These are phyloP conservation scores for Boletus sp. DNA, from an alignment of 1,284 basidiomycete species.

Conservation along the genomic window DNA sequence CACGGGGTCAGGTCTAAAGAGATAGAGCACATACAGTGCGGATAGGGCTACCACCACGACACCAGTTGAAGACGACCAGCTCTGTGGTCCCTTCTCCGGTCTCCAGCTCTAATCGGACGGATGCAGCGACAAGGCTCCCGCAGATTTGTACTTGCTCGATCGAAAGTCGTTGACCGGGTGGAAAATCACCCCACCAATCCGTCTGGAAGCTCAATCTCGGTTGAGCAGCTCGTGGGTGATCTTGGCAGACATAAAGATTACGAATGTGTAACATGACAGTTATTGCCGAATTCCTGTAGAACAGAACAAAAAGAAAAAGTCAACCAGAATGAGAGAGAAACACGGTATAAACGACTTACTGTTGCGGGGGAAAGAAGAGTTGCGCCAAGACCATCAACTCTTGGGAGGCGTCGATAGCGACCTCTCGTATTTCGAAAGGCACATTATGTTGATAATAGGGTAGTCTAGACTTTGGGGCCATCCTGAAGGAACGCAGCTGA, in stretches of 20 bases:
- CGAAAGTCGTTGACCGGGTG: slow-evolving; percentile 33
- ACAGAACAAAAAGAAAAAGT: background rate
- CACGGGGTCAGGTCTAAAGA: background rate
- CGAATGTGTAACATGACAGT: slow-evolving; percentile 29
- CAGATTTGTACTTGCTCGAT: slow-evolving; percentile 31
- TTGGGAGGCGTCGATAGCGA: slow-evolving; percentile 49
- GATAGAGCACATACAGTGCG: slow-evolving; percentile 23
- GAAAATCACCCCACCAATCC: slow-evolving; percentile 34
- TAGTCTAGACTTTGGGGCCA: slow-evolving; percentile 42
- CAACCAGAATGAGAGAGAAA: slow-evolving; percentile 4
- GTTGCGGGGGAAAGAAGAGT: slow-evolving; percentile 27
- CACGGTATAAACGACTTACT: slow-evolving; percentile 10
- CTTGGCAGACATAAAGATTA: slow-evolving; percentile 26
- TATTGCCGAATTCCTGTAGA: slow-evolving; percentile 26
- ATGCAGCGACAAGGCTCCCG: slow-evolving; percentile 26
- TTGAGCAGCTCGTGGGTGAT: slow-evolving; percentile 27
- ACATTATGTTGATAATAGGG: slow-evolving; percentile 48
- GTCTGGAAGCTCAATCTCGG: slow-evolving; percentile 30
- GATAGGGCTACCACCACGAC: slow-evolving; percentile 24
- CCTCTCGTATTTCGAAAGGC: slow-evolving; percentile 43
- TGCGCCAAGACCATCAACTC: slow-evolving; percentile 48
- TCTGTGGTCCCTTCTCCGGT: slow-evolving; percentile 33
- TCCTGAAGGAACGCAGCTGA: slow-evolving; percentile 52
- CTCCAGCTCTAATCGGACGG: slow-evolving; percentile 32
- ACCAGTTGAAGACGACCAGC: slow-evolving; percentile 31